A percentile compares a stretch with the other conserved stretches of the same genome.
Conservation (phyloP, 2,329 filamentous ascomycete genomes). For the Byssothecium circinans region DNA sequence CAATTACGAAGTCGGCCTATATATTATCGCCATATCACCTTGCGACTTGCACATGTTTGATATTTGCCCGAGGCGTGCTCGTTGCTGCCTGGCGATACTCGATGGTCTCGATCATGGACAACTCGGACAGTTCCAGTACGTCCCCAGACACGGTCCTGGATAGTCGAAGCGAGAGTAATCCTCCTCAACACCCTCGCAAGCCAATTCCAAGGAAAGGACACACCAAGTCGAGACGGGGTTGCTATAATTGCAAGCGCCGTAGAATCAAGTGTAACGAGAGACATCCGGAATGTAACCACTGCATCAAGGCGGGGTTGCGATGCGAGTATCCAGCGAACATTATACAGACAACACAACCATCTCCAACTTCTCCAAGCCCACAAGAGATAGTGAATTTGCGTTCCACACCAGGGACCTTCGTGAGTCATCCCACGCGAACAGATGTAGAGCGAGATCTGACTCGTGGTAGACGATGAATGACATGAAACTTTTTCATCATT, state of each 20-base stretch:
- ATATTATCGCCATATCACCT: constrained; percentile 34
- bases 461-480: constrained; percentile 51
- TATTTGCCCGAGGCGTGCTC: constrained; percentile 1
- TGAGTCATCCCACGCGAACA: constrained; percentile 22
- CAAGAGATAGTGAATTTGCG: constrained; percentile 32
- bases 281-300: constrained; percentile 65
- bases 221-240: constrained; percentile 66
- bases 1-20: constrained; percentile 18
- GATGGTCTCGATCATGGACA: constrained; percentile 10
- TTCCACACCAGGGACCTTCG: constrained; percentile 37
- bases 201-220: constrained; percentile 58
- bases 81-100: constrained; percentile 1
- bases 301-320: constrained; percentile 61
- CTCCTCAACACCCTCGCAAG: constrained; percentile 34
- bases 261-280: constrained; percentile 72
- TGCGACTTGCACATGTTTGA: constrained; percentile 15
- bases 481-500: constrained; percentile 71
- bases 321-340: constrained; percentile 62
- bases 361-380: constrained; percentile 22
- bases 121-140: constrained; percentile 34
- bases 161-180: constrained; percentile 8
- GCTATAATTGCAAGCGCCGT: constrained; percentile 68
- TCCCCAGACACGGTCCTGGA: constrained; percentile 30
- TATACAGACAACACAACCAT: constrained; percentile 31
- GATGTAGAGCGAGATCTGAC: constrained; percentile 15